Percentiles rank a stretch among this genome's conserved stretches.
phyloP scores from a whole-genome alignment of 192 early-diverging fungal species.

The Funneliformis mosseae region DNA sequence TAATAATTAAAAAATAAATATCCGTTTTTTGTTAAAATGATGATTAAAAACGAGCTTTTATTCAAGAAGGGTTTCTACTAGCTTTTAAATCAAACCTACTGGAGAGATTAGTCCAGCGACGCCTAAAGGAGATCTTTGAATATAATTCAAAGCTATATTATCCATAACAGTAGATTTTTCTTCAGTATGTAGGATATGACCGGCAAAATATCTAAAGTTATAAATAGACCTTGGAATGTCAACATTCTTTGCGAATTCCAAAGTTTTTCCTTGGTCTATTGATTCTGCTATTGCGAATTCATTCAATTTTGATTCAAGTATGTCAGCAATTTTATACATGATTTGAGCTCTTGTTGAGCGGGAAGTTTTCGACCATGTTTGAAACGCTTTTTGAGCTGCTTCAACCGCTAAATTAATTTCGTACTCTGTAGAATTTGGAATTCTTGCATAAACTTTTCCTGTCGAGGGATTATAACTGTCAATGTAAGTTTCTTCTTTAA shows the following conservation, averaged over 20 bases:
- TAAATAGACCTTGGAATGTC: constrained; percentile 66
- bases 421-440: constrained; percentile 57
- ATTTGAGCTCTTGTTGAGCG: constrained; percentile 50
- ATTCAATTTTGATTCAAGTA: constrained; percentile 50
- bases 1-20: not conserved
- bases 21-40: too few relatives aligned
- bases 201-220: constrained; percentile 76
- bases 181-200: constrained; percentile 51
- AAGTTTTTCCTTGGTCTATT: constrained; percentile 73
- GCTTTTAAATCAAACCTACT: not conserved
- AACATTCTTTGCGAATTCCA: constrained; percentile 54
- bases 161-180: constrained; percentile 52
- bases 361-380: constrained; percentile 59
- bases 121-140: constrained; percentile 57
- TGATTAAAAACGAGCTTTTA: too few relatives aligned
- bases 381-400: constrained; percentile 64
- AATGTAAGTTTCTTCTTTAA: not conserved
- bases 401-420: constrained; percentile 65
- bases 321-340: constrained; percentile 58
- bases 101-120: constrained; percentile 74
- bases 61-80: not conserved
- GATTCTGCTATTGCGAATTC: constrained; percentile 69
- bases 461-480: constrained; percentile 11
- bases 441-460: constrained; percentile 39
- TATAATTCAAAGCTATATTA: constrained; percentile 53